Percentiles rank a stretch among this genome's conserved stretches.
These are phyloP conservation scores for Paramecium sonneborni DNA, from an alignment of 73 alveolate genomes.

Conservation along the genomic window DNA sequence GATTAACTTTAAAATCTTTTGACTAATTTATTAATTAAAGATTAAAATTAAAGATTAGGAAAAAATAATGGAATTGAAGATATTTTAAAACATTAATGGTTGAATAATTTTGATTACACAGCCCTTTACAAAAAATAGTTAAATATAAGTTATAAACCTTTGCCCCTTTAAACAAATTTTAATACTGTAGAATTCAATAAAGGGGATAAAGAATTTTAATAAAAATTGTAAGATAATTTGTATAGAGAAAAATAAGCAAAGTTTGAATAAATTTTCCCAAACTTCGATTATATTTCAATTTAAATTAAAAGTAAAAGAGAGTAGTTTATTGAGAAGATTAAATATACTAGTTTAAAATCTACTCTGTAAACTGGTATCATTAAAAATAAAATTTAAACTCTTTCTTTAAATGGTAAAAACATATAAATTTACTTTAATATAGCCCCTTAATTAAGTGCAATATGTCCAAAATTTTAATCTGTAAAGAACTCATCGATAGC, in stretches of 20 bases:
- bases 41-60: slow-evolving; percentile 80
- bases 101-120: slow-evolving; percentile 83
- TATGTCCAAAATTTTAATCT: not conserved
- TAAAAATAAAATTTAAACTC: not conserved
- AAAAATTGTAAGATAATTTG: slow-evolving; percentile 24
- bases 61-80: slow-evolving; percentile 71
- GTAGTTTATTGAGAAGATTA: not conserved
- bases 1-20: slow-evolving; percentile 67
- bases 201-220: slow-evolving; percentile 26
- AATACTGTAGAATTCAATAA: slow-evolving; percentile 18
- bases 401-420: not conserved
- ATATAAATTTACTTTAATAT: not conserved
- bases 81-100: slow-evolving; percentile 87
- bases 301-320: not conserved
- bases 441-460: not conserved
- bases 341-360: not conserved
- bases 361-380: not conserved
- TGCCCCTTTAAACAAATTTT: not conserved
- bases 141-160: not conserved
- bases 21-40: slow-evolving; percentile 71
- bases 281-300: not conserved
- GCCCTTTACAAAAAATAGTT: not conserved
- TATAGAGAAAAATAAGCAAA: not conserved
- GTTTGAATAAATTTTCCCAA: not conserved
- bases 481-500: not conserved